Evolutionary conservation across 2,329 filamentous ascomycete genomes (phyloP), one percentile per base, ranked within the genome.

Genomic region (Exophiala alcalophila): DNA sequence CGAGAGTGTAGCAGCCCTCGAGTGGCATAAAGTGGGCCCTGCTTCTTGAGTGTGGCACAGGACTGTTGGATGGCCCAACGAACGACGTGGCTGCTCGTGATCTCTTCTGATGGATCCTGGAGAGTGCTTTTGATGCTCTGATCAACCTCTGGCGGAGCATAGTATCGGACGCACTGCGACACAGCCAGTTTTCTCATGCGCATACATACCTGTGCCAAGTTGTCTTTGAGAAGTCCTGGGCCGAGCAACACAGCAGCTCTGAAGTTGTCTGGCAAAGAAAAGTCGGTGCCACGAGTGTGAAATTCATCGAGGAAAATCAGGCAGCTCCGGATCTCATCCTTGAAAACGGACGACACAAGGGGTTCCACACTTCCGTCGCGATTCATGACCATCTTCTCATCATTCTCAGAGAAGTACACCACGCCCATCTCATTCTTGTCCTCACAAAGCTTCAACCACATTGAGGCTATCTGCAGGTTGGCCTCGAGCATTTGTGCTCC

Each of bases 231-330:
- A 1, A 87, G 52, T 3, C 69, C 66, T 0, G 79, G 69, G 0
- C 84, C 83, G 0, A 91, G 59, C 0, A 83, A 88, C 0, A 89
- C 78, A 0, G 78, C 79, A 0, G 83, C 85, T 0, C 77, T 67
- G 50, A 81, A 82, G 9, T 72, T 4, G 0, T 43, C 42, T 0
- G 82, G 84, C 0, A 87, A 61, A 23, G 73, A 76, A 0, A 89
- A 57, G 49, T 90, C 84, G 0, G 75, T 86, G 0, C 85, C 84
- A 47, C 84, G 62, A 0, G 83, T 86, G 48, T 89, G 83, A 0
- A 76, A 73, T 44, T 89, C 78, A 35, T 89, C 84, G 0, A 90
- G 66, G 40, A 81, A 89, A 0, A 88, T 69, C 0, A 86, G 59
- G 40, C 83, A 89, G 0, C 52, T 52, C 4, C 78, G 76, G 0